Percentiles rank a stretch among this genome's conserved stretches.
Conservation (phyloP, 2,329 filamentous ascomycete species). For the Endothia cerciana region DNA sequence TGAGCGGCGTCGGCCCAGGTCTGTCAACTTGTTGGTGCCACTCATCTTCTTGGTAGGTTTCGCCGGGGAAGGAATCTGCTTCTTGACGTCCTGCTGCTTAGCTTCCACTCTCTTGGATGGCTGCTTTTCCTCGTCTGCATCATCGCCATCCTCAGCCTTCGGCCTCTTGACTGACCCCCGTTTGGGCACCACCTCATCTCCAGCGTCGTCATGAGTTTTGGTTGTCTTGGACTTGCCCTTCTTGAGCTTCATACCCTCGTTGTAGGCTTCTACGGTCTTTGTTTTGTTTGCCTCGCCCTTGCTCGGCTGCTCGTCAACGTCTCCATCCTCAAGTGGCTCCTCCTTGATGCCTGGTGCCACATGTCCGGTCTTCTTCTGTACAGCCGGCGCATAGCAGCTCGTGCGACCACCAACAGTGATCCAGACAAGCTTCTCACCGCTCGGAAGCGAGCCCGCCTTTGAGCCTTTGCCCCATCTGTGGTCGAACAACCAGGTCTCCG, state of each 20-base stretch:
- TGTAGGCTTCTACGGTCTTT: slow-evolving; percentile 33
- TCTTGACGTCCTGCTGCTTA: slow-evolving; percentile 35
- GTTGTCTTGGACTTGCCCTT: slow-evolving; percentile 29
- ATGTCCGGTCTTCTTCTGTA: slow-evolving; percentile 77
- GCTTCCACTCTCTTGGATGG: slow-evolving; percentile 34
- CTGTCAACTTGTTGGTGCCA: slow-evolving; percentile 17
- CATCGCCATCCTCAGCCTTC: slow-evolving; percentile 33
- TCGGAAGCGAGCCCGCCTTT: slow-evolving; percentile 70
- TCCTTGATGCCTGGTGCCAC: slow-evolving; percentile 49
- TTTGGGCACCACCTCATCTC: slow-evolving; percentile 33
- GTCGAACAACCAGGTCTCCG: slow-evolving; percentile 85
- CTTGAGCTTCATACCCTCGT: slow-evolving; percentile 34
- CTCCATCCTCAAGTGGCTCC: slow-evolving; percentile 41
- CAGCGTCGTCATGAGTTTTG: slow-evolving; percentile 33
- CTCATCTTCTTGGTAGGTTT: slow-evolving; percentile 25
- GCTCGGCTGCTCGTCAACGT: slow-evolving; percentile 34
- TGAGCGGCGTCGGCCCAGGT: slow-evolving; percentile 35
- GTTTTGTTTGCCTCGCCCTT: slow-evolving; percentile 33
- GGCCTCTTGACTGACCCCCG: slow-evolving; percentile 13
- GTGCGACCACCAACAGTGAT: slow-evolving; percentile 90
- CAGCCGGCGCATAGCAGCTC: slow-evolving; percentile 80
- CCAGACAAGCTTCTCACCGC: slow-evolving; percentile 82
- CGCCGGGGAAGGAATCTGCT: slow-evolving; percentile 1
- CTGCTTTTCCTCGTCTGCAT: slow-evolving; percentile 34
- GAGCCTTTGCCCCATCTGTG: slow-evolving; percentile 90